These are phyloP conservation scores for Ascochyta fabae DNA, from an alignment of 2,329 filamentous ascomycete genomes.

Conservation along the genomic window DNA sequence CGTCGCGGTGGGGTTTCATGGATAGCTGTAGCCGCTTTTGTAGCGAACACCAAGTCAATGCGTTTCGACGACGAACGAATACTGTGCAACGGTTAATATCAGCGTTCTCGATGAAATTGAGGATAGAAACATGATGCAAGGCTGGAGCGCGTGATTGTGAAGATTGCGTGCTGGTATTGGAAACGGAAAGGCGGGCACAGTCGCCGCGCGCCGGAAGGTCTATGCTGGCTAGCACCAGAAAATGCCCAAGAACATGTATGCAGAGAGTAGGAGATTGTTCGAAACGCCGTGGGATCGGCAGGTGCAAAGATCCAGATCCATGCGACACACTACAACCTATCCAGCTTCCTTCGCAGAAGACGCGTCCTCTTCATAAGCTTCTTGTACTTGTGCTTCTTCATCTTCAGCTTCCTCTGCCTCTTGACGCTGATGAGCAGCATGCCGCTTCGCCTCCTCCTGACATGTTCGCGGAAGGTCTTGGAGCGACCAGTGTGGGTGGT, in stretches of 20 bases:
- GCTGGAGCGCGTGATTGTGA: constrained; percentile 14
- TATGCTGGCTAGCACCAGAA: constrained; percentile 30
- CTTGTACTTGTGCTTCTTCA: constrained; percentile 99
- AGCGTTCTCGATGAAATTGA: neutral
- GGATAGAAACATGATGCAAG: constrained; percentile 40
- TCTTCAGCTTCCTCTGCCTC: constrained; percentile 91
- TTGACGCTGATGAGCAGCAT: constrained; percentile 90
- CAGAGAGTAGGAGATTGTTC: constrained; percentile 36
- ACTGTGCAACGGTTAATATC: constrained; percentile 10
- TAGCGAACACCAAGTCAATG: constrained; percentile 34
- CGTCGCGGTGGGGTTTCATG: constrained; percentile 45
- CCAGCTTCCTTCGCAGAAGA: constrained; percentile 84
- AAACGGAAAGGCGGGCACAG: constrained; percentile 31
- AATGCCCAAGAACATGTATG: constrained; percentile 26
- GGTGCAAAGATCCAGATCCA: neutral
- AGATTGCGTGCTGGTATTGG: constrained; percentile 31
- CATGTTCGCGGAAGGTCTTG: constrained; percentile 38
- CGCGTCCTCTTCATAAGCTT: constrained; percentile 95
- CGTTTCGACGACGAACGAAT: constrained; percentile 27
- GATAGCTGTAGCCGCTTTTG: constrained; percentile 37
- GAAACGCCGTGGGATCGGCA: constrained; percentile 33
- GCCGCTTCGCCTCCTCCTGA: constrained; percentile 41
- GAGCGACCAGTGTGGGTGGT: constrained; percentile 19
- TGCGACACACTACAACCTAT: constrained; percentile 37
- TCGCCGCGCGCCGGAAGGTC: constrained; percentile 35